phyloP scores from a whole-genome alignment of 2,329 filamentous ascomycete genomes.

The Xylaria sp. region DNA sequence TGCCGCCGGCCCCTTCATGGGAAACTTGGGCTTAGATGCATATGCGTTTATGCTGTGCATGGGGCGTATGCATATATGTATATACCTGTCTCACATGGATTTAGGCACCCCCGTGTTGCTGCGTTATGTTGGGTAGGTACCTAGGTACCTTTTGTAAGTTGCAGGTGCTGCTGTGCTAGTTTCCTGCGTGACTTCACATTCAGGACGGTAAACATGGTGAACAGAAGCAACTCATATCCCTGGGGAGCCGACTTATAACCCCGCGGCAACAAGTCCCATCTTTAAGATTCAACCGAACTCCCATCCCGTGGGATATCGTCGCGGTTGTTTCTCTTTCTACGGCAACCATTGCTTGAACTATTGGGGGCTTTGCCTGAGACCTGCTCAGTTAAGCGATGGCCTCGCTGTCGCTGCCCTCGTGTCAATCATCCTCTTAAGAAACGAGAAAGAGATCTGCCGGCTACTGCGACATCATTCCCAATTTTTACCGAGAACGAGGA shows the following conservation, averaged over 20 bases:
- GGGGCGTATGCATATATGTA: too few relatives aligned
- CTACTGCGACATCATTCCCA: not conserved
- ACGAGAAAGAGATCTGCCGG: not conserved
- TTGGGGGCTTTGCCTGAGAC: conserved; percentile 11
- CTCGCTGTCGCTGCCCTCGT: not conserved
- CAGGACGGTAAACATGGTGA: not conserved
- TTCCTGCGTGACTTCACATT: not conserved
- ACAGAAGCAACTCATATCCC: not conserved
- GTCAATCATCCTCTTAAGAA: not conserved
- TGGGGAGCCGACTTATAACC: not conserved
- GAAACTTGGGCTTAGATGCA: conserved; percentile 1
- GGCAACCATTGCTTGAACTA: not conserved
- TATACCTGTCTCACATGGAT: too few relatives aligned
- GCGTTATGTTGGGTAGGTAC: not conserved
- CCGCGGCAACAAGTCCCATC: not conserved
- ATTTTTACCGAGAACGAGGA: not conserved
- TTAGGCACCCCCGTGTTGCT: too few relatives aligned
- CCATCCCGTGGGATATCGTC: not conserved
- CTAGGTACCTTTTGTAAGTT: not conserved
- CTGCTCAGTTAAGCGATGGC: conserved; percentile 11
- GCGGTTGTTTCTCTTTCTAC: not conserved
- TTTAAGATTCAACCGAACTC: not conserved
- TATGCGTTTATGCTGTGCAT: conserved; percentile 9
- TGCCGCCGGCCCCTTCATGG: too few relatives aligned
- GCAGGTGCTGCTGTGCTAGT: not conserved